These are phyloP conservation scores for Clathrospora elynae DNA, from an alignment of 2,329 filamentous ascomycete species.

Conservation along the genomic window DNA sequence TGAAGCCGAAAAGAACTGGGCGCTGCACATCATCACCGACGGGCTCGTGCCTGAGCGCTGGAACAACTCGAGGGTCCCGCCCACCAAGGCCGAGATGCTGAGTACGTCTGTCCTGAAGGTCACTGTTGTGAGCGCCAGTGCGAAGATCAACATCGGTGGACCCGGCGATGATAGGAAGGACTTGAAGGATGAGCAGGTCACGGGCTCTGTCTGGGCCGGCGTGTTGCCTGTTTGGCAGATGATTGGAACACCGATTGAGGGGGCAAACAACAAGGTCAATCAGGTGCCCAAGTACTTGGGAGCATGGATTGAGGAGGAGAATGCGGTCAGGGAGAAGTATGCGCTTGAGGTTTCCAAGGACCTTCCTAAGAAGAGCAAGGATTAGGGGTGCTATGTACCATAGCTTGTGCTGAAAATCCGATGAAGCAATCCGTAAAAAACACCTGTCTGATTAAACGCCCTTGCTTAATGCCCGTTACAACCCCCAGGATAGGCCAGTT, in stretches of 20 bases:
- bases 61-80: conserved; percentile 38
- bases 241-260: conserved; percentile 44
- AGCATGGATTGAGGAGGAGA: too few relatives aligned
- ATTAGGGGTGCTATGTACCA: too few relatives aligned
- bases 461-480: too few relatives aligned
- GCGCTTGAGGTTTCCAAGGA: too few relatives aligned
- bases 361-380: too few relatives aligned
- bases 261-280: too few relatives aligned
- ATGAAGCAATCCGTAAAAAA: too few relatives aligned
- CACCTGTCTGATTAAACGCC: too few relatives aligned
- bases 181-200: conserved; percentile 33
- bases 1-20: conserved; percentile 33
- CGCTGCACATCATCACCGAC: conserved; percentile 42
- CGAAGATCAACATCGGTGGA: conserved; percentile 42
- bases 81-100: conserved; percentile 35
- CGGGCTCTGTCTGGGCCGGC: conserved; percentile 40
- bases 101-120: conserved; percentile 39
- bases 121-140: conserved; percentile 35
- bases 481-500: too few relatives aligned
- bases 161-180: conserved; percentile 44
- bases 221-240: conserved; percentile 43
- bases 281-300: too few relatives aligned
- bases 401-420: too few relatives aligned
- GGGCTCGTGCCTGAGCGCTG: conserved; percentile 41
- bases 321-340: too few relatives aligned